Evolutionary conservation across 2,329 filamentous ascomycete species (phyloP), one percentile per base, ranked within the genome.

Genomic region (Aureobasidium lini): DNA sequence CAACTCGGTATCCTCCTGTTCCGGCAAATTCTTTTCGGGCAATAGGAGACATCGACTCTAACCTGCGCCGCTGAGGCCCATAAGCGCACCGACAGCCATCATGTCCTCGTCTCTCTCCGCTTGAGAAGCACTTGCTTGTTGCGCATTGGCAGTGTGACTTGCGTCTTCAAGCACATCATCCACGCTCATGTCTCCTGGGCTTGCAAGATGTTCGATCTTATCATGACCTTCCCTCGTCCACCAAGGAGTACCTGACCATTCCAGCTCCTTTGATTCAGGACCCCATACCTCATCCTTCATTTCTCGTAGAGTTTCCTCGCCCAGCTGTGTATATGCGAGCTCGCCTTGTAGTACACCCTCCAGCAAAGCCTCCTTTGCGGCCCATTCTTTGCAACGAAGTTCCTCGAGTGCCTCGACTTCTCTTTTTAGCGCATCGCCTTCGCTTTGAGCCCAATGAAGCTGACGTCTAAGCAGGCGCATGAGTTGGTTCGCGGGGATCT

Each of bases 351-450:
- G 80, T 34, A 87, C 80, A 68, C 90, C 89, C 60, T 89, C 83
- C n/a, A 94, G 73, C 16, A 93, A 72, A 32, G 89, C 80, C 72
- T 94, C 89, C 72, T 93, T 93, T 72, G 89, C 84, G 13, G 84
- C 76, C 89, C 89, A 94, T 69, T 90, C 88, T 62, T 84, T 79
- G 70, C 83, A 83, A 71, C 87, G 85, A 11, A 79, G 67, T 37
- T 82, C 81, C 70, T 93, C 88, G 71, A 87, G 81, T 44, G 76
- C 75, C 63, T 85, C 84, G 64, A 85, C 84, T 70, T 91, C 85
- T 58, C 76, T 77, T 65, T 81, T 81, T 53, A 94, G 76, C 40
- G 77, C 72, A 56, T 88, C 84, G 60, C 79, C 77, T 54, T 92
- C 86, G 61, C 84, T 80, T 64, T 85, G 81, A 1, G 86, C 86